Conservation (phyloP, 306 rosid species). For the Astragalus membranaceus region DNA sequence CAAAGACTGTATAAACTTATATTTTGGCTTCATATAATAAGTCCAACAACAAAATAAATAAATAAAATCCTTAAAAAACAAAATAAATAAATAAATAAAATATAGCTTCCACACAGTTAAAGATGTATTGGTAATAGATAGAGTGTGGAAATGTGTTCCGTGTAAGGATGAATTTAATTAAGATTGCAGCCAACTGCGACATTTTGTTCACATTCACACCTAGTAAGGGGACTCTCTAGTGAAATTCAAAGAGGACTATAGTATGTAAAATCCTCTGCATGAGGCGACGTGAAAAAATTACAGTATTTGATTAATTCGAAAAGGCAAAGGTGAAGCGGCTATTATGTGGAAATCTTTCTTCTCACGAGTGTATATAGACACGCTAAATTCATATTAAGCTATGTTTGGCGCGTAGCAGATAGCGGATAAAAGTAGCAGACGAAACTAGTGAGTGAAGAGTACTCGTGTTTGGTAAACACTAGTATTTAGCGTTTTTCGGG, state of each 20-base stretch:
- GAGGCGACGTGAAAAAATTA: slow-evolving; percentile 9
- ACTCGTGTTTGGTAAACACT: no score
- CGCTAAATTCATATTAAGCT: no score
- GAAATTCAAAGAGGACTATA: background rate
- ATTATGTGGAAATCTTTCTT: background rate
- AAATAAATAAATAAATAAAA: background rate
- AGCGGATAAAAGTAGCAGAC: no score
- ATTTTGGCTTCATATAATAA: background rate
- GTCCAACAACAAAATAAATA: background rate
- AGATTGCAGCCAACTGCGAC: background rate
- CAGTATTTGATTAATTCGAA: background rate
- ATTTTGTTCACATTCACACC: background rate
- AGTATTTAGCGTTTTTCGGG: no score
- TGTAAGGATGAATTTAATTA: slow-evolving; percentile 11
- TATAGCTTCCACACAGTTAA: background rate
- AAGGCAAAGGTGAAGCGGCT: background rate
- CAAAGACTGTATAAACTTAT: background rate
- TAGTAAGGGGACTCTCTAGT: no score
- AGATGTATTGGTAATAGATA: background rate
- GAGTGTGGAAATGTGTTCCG: background rate
- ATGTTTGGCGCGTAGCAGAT: no score
- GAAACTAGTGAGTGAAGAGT: no score
- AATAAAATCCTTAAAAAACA: background rate
- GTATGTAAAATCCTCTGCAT: background rate
- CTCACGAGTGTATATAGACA: no score